These are phyloP conservation scores for Scutellaria baicalensis DNA, from an alignment of 257 asterid species.

Conservation along the genomic window DNA sequence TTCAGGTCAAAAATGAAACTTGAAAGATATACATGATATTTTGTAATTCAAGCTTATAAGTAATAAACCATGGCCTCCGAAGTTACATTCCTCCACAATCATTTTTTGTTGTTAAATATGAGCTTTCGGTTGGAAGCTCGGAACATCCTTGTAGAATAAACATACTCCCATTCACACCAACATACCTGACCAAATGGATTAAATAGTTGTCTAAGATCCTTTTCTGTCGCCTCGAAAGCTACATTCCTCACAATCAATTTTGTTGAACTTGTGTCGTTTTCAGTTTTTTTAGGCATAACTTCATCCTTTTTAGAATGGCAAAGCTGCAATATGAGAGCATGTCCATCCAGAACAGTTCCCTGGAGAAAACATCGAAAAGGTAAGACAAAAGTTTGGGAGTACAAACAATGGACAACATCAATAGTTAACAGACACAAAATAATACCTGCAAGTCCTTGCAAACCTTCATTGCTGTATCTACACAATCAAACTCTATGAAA, in stretches of 20 bases:
- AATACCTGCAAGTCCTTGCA: constrained; percentile 80
- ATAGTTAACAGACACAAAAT: not conserved
- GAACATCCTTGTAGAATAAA: not conserved
- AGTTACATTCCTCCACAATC: no score
- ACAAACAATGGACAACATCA: not conserved
- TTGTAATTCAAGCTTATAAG: not conserved
- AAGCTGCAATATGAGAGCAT: constrained; percentile 82
- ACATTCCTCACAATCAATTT: constrained; percentile 88
- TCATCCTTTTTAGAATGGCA: constrained; percentile 71
- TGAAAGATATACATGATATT: not conserved
- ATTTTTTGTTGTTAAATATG: no score
- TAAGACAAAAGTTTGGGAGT: not conserved
- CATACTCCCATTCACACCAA: not conserved
- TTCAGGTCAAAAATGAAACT: not conserved
- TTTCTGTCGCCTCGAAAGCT: constrained; percentile 94
- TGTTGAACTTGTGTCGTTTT: constrained; percentile 64
- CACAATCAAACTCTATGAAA: constrained; percentile 77
- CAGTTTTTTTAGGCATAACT: constrained; percentile 31
- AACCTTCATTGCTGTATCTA: constrained; percentile 64
- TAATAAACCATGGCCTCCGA: not conserved
- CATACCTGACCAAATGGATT: constrained; percentile 87
- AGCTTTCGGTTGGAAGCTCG: not conserved
- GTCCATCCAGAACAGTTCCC: constrained; percentile 94
- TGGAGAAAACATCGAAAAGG: constrained; percentile 21
- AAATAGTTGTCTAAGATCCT: constrained; percentile 81